Evolutionary conservation across 441 rosid genomes (phyloP), one percentile per base, ranked within the genome.

Genomic region (Mallotus repandus): DNA sequence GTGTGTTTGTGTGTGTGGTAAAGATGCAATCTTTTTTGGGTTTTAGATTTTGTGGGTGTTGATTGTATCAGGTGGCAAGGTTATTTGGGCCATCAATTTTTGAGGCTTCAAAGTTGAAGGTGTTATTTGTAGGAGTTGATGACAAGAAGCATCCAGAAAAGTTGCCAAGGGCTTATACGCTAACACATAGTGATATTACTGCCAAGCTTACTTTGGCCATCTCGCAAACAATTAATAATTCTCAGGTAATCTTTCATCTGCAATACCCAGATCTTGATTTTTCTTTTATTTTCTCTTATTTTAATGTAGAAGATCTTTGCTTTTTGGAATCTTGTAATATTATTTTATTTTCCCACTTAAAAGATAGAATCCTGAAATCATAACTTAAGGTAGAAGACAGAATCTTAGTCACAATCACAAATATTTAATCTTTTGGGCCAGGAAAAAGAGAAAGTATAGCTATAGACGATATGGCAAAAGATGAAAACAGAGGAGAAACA

Each of bases 21-120:
- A 16, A 4, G 55, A 13, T 32, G 11, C 11, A 48, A 18, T 61
- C 7, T 60, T 32, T 52, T 21, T 48, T 50, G 45, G n/a, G 38
- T 35, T 59, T 77, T 15, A 67, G 66, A 61, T 64, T 64, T 52
- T 48, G 19, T 61, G 74, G 72, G n/a, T 56, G 66, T 63, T 76
- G 68, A 71, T 45, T 66, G 82, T 54, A 61, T 58, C 81, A 92
- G 97, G 89, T 86, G 67, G 95, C 94, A 69, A 90, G 98, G 64
- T 82, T 92, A 75, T 95, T 95, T 78, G 99, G 99, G 81, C 97
- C 98, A 7, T 89, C 97, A 0, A 89, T 92, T 38, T 95, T 95
- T 73, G 97, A 95, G 78, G 90, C 99, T 9, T 91, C 99, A 60
- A 92, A 95, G 82, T 77, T 95, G 77, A 92, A 91, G 81, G 99